Base-by-base conservation (phyloP, 805 yeast genomes). In the Metschnikowia chrysomelidarum region DNA sequence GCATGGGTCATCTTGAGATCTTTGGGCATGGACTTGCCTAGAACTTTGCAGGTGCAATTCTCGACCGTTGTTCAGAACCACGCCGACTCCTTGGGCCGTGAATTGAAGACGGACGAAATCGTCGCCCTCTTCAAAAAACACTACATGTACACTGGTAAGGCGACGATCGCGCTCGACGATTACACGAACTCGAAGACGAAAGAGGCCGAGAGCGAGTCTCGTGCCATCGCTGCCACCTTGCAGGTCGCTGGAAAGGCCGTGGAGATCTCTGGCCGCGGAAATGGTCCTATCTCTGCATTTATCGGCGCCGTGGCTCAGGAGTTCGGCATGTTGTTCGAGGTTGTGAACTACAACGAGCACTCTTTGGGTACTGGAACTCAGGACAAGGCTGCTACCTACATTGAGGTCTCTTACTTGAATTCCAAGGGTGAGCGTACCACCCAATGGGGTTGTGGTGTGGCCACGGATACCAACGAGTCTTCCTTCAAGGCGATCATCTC, bases 241-340 rank as follows among this genome's bases (percentile, higher is more conserved):
- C 44, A 38, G 16, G 44, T 40, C 29, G 38, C 45, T 24, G 46
- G 46, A 17, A 31, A 30, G 56, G 41, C 55, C 19, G 52, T 72
- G 25, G 47, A 55, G 30, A 62, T 78, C 31, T 51, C 57, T 21
- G 88, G 89, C 51, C 56, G 68, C 19, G 91, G 91, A 62, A 82
- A 82, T 51, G 91, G 91, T 51, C 89, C 88, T 40, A 80, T 82
- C 42, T 82, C 89, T 24, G 76, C 88, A 2, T 77, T 81, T 57
- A 67, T 78, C 36, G 79, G 80, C 57, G 87, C 87, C 12, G 56
- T 82, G 30, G 67, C 80, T 16, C 59, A 67, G 33, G 64, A 70
- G 41, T 67, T 77, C 34, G 75, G 75, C 24, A 65, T 69, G 38
- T 64, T 67, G 42, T 64, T 82, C 27, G 84, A 78, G 60, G 84